Evolutionary conservation across 331 rosid species (phyloP), one percentile per base, ranked within the genome.

Genomic region (Malus hybrid): DNA sequence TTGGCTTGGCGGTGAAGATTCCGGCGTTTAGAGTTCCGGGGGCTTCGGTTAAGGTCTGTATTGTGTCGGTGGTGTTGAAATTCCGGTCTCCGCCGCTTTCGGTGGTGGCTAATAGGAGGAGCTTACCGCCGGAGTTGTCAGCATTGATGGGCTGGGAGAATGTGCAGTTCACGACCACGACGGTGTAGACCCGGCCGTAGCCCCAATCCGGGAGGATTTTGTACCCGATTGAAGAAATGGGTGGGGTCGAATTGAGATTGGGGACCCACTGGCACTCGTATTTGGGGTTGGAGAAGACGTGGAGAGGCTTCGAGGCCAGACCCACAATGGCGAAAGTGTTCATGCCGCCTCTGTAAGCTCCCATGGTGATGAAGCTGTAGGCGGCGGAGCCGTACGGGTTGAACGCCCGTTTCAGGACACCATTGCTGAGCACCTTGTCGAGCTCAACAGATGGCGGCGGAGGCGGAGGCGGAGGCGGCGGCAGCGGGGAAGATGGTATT

Each of bases 151-250:
- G 85, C 4, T 60, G 68, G 0, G 97, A 33, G 83, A 94, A 94
- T 2, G 97, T 92, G 72, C 99, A 94, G 86, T 94, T 92, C 2
- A 94, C 93, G 3, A 94, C 67, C 5, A 94, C 97, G 6, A 83
- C 97, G 1, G 99, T 92, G 88, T 94, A 94, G 59, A 94, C 97
- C 1, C 88, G 85, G 4, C 99, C 99, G 56, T 92, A 94, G 59
- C 99, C 99, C 99, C 99, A 94, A 11, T 94, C 99, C 0, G 97
- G 93, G 1, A 94, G 93, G 14, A 92, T 85, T 89, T 94, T 94
- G 85, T 81, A 85, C 2, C 85, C 93, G 10, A 42, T 79, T 28
- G 89, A 67, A 74, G 93, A 65, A 66, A 83, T 59, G 33, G 77
- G 77, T 16, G 46, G 46, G 56, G 82, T 65, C 61, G 80, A 12